Conservation (phyloP, 75 land plant species). For the Picea glauca region DNA sequence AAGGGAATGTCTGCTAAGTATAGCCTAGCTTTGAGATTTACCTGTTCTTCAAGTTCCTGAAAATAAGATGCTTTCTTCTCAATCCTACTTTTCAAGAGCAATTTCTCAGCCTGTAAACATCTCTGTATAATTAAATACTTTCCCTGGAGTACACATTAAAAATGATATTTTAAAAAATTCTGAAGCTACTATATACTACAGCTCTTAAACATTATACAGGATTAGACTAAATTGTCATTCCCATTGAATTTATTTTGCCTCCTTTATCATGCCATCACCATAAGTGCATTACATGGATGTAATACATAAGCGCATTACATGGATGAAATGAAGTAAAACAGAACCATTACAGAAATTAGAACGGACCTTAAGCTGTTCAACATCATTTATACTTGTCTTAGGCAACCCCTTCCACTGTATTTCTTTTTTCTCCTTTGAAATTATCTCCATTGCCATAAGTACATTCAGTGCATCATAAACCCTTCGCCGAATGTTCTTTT, state of each 20-base stretch:
- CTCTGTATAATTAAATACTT: neutral
- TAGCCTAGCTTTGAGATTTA: slow-evolving; percentile 8
- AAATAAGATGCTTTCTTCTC: slow-evolving; percentile 91
- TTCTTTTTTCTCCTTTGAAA: slow-evolving; percentile 37
- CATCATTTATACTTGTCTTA: slow-evolving; percentile 12
- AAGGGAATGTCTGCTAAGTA: neutral
- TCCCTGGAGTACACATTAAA: neutral
- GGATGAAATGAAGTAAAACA: neutral
- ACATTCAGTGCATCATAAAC: slow-evolving; percentile 39
- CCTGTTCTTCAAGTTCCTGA: slow-evolving; percentile 93
- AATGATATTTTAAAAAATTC: neutral
- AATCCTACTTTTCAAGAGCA: slow-evolving; percentile 65
- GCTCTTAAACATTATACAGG: neutral
- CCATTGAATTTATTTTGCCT: neutral
- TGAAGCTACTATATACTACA: neutral
- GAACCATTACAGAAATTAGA: neutral
- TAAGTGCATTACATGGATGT: neutral
- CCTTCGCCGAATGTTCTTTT: slow-evolving; percentile 31
- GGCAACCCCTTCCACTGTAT: slow-evolving; percentile 38
- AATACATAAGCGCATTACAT: neutral
- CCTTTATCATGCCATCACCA: neutral
- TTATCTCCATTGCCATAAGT: slow-evolving; percentile 38
- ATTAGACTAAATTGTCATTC: neutral
- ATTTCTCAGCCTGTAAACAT: slow-evolving; percentile 64
- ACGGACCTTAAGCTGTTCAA: slow-evolving; percentile 27